These are phyloP conservation scores for Aaosphaeria pasadenensis DNA, from an alignment of 2,329 filamentous ascomycete genomes.

Conservation along the genomic window DNA sequence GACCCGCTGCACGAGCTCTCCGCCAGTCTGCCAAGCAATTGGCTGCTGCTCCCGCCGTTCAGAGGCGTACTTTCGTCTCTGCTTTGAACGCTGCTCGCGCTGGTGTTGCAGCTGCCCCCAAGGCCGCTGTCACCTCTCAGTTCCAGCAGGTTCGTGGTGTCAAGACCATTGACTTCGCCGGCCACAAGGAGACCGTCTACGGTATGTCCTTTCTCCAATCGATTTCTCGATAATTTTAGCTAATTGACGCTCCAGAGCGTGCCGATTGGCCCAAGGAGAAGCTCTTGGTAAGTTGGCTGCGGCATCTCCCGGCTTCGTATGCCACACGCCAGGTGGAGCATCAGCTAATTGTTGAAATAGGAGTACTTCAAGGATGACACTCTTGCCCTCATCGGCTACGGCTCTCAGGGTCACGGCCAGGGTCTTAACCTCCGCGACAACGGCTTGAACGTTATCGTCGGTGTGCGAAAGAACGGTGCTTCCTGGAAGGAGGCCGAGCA, in stretches of 20 bases:
- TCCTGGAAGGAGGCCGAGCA: constrained; percentile 97
- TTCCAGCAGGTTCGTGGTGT: constrained; percentile 77
- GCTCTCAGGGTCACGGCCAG: constrained; percentile 96
- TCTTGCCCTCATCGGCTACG: constrained; percentile 97
- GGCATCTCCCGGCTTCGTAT: constrained; percentile 9
- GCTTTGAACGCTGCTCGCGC: constrained; percentile 52
- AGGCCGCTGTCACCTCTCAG: constrained; percentile 43
- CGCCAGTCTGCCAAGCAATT: constrained; percentile 57
- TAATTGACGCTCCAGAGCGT: constrained; percentile 63
- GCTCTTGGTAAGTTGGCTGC: constrained; percentile 71
- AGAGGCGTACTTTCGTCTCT: constrained; percentile 58
- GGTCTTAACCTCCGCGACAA: constrained; percentile 99
- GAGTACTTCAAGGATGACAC: constrained; percentile 99
- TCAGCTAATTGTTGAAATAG: constrained; percentile 47
- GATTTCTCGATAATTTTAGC: constrained; percentile 19
- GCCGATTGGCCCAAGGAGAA: constrained; percentile 98
- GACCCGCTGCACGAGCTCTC: constrained; percentile 65
- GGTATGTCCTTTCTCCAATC: constrained; percentile 54
- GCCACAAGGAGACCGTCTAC: constrained; percentile 89
- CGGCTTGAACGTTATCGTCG: constrained; percentile 97
- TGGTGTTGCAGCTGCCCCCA: constrained; percentile 45
- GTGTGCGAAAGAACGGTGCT: constrained; percentile 96
- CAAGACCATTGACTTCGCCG: constrained; percentile 99
- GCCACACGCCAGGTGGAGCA: constrained; percentile 4
- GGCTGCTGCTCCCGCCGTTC: constrained; percentile 47